These are phyloP conservation scores for Keithomyces neogunnii DNA, from an alignment of 2,329 filamentous ascomycete species.

Conservation along the genomic window DNA sequence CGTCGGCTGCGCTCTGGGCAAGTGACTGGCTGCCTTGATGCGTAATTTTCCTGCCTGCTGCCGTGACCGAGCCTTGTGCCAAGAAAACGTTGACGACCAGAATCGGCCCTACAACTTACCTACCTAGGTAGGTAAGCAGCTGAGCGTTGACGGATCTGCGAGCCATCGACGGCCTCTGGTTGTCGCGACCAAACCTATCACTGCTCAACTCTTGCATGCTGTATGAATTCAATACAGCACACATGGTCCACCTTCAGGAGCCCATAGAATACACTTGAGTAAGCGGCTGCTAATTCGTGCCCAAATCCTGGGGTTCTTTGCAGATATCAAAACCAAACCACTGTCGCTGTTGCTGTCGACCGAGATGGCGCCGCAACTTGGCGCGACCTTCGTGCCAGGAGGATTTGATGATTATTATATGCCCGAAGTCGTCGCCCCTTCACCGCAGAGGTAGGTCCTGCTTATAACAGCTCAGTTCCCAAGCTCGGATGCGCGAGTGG, in stretches of 20 bases:
- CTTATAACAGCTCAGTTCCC: conserved; percentile 3
- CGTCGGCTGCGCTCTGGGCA: not conserved
- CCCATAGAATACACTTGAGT: not conserved
- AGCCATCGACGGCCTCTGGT: not conserved
- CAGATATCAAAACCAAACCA: not conserved
- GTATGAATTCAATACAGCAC: not conserved
- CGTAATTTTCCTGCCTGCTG: not conserved
- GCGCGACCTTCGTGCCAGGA: conserved; percentile 51
- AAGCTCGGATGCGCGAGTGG: too few species aligned
- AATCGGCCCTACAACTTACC: not conserved
- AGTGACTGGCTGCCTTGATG: not conserved
- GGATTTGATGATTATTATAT: conserved; percentile 53
- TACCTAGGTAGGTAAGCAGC: not conserved
- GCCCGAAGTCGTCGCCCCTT: conserved; percentile 50
- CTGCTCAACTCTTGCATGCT: not conserved
- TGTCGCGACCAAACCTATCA: not conserved
- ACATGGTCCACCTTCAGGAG: not conserved
- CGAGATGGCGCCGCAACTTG: conserved; percentile 26
- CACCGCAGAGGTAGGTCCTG: conserved; percentile 45
- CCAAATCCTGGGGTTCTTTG: not conserved
- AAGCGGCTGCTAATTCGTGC: not conserved
- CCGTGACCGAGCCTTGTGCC: not conserved
- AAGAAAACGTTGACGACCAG: not conserved
- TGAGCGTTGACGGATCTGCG: not conserved
- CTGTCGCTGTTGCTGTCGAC: conserved; percentile 14